Conservation (phyloP, 805 yeast species). For the Sugiyamaella valdiviana region DNA sequence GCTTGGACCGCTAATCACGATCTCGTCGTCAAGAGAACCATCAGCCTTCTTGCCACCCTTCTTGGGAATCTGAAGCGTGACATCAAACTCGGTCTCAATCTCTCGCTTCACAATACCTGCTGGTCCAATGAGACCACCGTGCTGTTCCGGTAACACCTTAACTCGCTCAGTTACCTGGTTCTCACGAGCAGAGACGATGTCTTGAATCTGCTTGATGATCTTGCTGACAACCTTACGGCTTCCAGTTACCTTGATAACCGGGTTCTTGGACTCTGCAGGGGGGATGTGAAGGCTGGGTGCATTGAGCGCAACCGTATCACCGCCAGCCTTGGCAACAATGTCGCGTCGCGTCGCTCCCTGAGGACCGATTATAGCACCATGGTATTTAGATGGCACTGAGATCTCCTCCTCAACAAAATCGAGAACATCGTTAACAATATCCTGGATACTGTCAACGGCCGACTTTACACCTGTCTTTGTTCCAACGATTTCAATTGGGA, state of each 20-base stretch:
- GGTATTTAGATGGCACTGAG: constrained; percentile 67
- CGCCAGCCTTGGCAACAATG: constrained; percentile 72
- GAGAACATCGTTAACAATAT: constrained; percentile 57
- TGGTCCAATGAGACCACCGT: constrained; percentile 73
- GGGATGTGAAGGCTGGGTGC: constrained; percentile 65
- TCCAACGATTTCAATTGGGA: constrained; percentile 69
- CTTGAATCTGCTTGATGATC: constrained; percentile 55
- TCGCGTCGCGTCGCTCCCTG: constrained; percentile 68
- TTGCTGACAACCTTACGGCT: constrained; percentile 65
- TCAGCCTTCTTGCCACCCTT: constrained; percentile 26
- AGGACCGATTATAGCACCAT: constrained; percentile 70
- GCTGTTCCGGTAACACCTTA: constrained; percentile 61
- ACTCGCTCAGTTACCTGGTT: constrained; percentile 23
- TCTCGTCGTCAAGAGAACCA: constrained; percentile 36
- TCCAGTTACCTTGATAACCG: constrained; percentile 62
- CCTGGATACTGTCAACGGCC: constrained; percentile 58
- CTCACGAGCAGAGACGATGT: constrained; percentile 59
- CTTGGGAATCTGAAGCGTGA: constrained; percentile 61
- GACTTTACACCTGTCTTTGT: constrained; percentile 66
- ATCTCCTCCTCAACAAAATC: constrained; percentile 54
- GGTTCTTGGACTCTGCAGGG: constrained; percentile 45
- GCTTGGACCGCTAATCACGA: constrained; percentile 52
- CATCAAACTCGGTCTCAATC: constrained; percentile 63
- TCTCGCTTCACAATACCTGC: constrained; percentile 69
- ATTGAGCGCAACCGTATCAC: constrained; percentile 40